Conservation (phyloP, 768 basidiomycete genomes). For the Boletus reticuloceps region DNA sequence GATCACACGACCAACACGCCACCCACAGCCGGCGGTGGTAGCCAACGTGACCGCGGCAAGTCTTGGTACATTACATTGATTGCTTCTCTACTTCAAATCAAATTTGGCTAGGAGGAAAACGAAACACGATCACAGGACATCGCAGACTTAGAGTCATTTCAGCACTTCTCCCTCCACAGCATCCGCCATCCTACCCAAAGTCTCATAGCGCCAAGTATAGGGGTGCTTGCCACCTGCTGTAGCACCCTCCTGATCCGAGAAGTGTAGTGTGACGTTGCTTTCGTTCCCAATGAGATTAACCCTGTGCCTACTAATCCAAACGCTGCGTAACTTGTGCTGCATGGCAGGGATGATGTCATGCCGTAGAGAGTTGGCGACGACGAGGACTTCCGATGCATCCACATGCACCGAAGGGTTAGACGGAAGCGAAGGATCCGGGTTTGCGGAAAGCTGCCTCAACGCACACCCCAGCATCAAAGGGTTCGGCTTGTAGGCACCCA, state of each 20-base stretch:
- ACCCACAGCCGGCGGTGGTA: too few relatives aligned
- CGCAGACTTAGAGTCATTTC: background rate
- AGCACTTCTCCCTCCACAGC: conserved; percentile 47
- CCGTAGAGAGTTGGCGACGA: conserved; percentile 64
- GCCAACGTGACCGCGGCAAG: too few relatives aligned
- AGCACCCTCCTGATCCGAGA: conserved; percentile 13
- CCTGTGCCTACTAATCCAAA: conserved; percentile 59
- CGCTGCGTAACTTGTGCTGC: conserved; percentile 51
- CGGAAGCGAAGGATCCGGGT: conserved; percentile 19
- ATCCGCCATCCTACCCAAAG: conserved; percentile 57
- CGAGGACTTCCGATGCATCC: conserved; percentile 48
- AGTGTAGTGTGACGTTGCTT: conserved; percentile 36
- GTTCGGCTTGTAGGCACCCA: conserved; percentile 71
- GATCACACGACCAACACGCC: too few relatives aligned
- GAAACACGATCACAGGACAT: background rate
- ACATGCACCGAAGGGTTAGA: conserved; percentile 11
- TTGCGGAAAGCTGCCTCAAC: conserved; percentile 23
- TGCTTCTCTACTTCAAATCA: conserved; percentile 1
- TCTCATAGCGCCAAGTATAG: conserved; percentile 56
- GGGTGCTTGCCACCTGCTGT: conserved; percentile 22
- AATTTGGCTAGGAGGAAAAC: background rate
- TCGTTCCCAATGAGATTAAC: conserved; percentile 30
- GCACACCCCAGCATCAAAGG: conserved; percentile 37
- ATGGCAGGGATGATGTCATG: conserved; percentile 69
- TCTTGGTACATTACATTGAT: too few relatives aligned